Evolutionary conservation across 1,284 basidiomycete genomes (phyloP).

Genomic region (Moesziomyces sp.): DNA sequence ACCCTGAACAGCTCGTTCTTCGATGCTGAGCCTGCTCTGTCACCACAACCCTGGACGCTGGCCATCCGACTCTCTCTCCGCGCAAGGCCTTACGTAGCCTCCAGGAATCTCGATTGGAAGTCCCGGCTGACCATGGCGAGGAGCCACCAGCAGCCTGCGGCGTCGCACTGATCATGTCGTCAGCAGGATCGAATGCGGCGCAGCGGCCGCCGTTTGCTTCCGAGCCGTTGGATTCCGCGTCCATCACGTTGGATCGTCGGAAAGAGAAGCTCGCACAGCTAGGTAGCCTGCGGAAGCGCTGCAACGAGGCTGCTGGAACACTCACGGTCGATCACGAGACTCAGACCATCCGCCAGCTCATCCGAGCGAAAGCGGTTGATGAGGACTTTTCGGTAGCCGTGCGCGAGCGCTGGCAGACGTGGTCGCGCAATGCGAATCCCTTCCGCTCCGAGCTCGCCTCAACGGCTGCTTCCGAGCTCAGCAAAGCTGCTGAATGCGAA

Average conservation of each 20-base stretch:
- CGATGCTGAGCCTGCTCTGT: neutral
- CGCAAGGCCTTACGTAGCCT: no score
- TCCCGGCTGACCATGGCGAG: neutral
- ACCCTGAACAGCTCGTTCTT: no score
- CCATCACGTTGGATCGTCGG: conserved; percentile 24
- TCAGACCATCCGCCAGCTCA: conserved; percentile 12
- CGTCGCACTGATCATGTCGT: conserved; percentile 7
- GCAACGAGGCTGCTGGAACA: conserved; percentile 1
- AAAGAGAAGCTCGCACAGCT: conserved; percentile 14
- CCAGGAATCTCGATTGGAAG: no score
- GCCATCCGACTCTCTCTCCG: neutral
- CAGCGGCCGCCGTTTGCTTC: conserved; percentile 16
- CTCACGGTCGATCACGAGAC: conserved; percentile 30
- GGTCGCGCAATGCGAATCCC: conserved; percentile 36
- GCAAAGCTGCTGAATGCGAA: neutral
- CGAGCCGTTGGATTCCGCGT: conserved; percentile 10
- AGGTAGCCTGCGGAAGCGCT: conserved; percentile 4
- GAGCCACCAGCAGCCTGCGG: neutral
- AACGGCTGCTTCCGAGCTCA: conserved; percentile 24
- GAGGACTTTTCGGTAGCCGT: conserved; percentile 40
- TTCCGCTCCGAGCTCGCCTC: conserved; percentile 33
- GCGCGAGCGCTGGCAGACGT: conserved; percentile 44
- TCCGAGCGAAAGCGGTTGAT: conserved; percentile 26
- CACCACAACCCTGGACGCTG: neutral
- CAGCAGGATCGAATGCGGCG: neutral